Conservation (phyloP, 208 protist species). For the Lotmaria passim region DNA sequence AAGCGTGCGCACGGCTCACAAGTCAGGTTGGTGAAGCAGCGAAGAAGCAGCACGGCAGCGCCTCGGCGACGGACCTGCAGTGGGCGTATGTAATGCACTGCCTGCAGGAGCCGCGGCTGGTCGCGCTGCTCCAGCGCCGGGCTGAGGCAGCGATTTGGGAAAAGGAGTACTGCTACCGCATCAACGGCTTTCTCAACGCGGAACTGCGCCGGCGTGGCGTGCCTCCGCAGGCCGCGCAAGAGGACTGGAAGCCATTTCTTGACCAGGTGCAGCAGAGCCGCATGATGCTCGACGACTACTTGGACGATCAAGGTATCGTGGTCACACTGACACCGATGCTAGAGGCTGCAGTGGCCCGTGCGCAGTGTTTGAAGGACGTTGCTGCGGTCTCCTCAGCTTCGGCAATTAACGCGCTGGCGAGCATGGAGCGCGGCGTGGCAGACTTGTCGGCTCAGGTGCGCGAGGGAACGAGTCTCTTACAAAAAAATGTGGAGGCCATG, state of each 20-base stretch:
- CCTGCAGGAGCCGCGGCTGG: background rate
- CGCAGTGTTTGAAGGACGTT: conserved; percentile 16
- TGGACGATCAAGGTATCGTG: background rate
- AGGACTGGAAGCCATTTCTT: conserved; percentile 7
- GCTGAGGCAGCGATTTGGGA: conserved; percentile 20
- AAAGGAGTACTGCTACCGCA: conserved; percentile 10
- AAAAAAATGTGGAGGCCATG: conserved; percentile 4
- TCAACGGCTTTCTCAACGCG: conserved; percentile 16
- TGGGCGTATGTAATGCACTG: conserved; percentile 17
- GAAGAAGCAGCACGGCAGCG: background rate
- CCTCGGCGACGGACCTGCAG: background rate
- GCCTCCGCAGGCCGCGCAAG: background rate
- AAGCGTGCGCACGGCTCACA: background rate
- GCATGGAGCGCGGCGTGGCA: background rate
- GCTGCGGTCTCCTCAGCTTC: conserved; percentile 1
- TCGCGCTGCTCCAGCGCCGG: conserved; percentile 21
- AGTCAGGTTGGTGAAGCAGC: background rate
- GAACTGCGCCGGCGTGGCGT: conserved; percentile 21
- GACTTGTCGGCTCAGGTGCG: background rate
- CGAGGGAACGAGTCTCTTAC: background rate
- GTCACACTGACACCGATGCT: conserved; percentile 13
- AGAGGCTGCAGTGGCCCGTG: conserved; percentile 19
- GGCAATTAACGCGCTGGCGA: conserved; percentile 5
- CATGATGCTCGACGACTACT: conserved; percentile 4
- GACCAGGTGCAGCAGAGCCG: background rate